Conservation (phyloP, 371 early-diverging fungal species). For the Mortierella sp. region DNA sequence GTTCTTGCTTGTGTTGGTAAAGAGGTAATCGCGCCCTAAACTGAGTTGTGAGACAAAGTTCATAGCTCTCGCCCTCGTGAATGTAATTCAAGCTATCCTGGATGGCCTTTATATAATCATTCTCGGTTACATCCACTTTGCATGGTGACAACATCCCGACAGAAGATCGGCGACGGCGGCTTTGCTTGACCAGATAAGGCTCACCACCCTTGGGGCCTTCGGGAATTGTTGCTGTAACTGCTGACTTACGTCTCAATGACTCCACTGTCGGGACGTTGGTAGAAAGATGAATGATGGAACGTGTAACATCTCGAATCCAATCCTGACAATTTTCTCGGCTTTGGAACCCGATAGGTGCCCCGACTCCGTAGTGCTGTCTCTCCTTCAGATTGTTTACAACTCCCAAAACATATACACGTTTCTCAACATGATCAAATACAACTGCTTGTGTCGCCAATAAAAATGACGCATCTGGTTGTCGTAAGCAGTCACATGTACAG, state of each 20-base stretch:
- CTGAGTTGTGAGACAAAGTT: conserved; percentile 93
- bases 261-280: conserved; percentile 9
- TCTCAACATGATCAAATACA: conserved; percentile 75
- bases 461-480: conserved; percentile 87
- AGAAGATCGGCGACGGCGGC: conserved; percentile 43
- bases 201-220: conserved; percentile 30
- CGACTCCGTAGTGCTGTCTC: conserved; percentile 11
- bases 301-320: conserved; percentile 37
- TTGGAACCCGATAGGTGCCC: conserved; percentile 28
- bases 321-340: conserved; percentile 12
- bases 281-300: conserved; percentile 28
- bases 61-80: conserved; percentile 92
- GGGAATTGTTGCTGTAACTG: conserved; percentile 19
- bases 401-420: conserved; percentile 62
- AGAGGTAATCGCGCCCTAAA: conserved; percentile 64
- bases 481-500: conserved; percentile 59
- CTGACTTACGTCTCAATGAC: conserved; percentile 11
- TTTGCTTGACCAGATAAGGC: conserved; percentile 53
- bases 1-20: neutral
- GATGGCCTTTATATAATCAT: conserved; percentile 79
- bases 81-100: conserved; percentile 75
- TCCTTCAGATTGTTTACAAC: conserved; percentile 49
- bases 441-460: conserved; percentile 86
- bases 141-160: conserved; percentile 41
- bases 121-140: conserved; percentile 61